Evolutionary conservation across 139 green algal genomes (phyloP), one percentile per base, ranked within the genome.

Genomic region (Dunaliella primolecta): DNA sequence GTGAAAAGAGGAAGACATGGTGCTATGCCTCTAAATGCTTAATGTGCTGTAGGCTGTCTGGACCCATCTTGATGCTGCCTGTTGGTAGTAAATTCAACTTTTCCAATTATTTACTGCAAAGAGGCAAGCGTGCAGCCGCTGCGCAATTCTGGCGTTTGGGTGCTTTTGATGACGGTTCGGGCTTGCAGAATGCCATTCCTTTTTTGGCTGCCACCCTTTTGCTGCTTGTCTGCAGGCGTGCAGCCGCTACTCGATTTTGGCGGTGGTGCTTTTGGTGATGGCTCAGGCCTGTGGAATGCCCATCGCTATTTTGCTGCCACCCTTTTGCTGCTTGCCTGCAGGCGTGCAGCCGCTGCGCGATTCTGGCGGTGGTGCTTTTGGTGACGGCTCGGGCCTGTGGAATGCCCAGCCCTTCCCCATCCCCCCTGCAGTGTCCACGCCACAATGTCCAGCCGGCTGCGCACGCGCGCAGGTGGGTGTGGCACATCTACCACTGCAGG

Each of bases 391-490:
- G 55, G 91, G 86, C 31, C 87, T 98, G 29, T 94, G 89, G 84
- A 98, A 98, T 76, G 89, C 76, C 29, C 94, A 96, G 88, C 94
- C 93, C 2, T 98, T 94, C 88, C 72, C 15, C 46, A 91, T 90
- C 15, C 86, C 84, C 1, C 81, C 89, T n/a, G 89, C 90, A 11
- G 80, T 95, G 25, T 90, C 93, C 2, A 33, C 89, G 2, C 89
- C 88, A 2, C 25, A 35, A 11, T 36, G 35, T 21, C 0, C 38
- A 21, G 36, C 36, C 57, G 94, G 95, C 32, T 95, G 91, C 55
- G 92, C 93, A 1, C 87, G 95, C 0, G 89, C 91, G 0, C 85
- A 92, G 46, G 46, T 64, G 46, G 7, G 46, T 64, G 46, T 64
- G 46, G n/a, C n/a, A n/a, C n/a, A n/a, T n/a, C n/a, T n/a, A n/a